Conservation (phyloP, 2,329 filamentous ascomycete genomes). For the Fusarium nurragi region DNA sequence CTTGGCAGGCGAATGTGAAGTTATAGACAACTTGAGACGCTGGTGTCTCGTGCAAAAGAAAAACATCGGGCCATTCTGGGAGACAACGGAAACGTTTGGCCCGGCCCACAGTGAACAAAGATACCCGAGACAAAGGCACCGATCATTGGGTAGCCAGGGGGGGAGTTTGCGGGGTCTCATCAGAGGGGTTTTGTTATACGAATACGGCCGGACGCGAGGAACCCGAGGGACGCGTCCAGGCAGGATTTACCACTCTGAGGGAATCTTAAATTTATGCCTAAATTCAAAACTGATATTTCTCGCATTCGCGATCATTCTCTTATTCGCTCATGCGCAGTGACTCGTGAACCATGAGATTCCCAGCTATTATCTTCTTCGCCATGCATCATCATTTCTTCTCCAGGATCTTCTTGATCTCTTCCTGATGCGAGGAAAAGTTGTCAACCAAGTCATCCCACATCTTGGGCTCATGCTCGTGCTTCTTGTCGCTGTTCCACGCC, state of each 20-base stretch:
- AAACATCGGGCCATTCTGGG: constrained; percentile 31
- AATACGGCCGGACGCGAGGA: constrained; percentile 15
- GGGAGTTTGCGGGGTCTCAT: background rate
- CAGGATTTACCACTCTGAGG: no score
- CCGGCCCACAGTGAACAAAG: constrained; percentile 28
- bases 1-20: background rate
- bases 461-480: constrained; percentile 42
- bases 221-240: background rate
- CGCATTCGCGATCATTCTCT: background rate
- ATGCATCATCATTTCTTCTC: background rate
- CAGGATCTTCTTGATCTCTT: constrained; percentile 36
- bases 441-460: constrained; percentile 42
- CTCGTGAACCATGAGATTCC: background rate
- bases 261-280: no score
- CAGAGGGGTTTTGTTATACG: background rate
- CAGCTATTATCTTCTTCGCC: background rate
- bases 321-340: background rate
- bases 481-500: constrained; percentile 41
- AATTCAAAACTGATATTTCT: no score
- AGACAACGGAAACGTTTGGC: constrained; percentile 22
- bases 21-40: background rate
- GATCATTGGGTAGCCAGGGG: background rate
- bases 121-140: background rate
- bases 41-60: background rate
- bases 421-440: constrained; percentile 37